phyloP scores from a whole-genome alignment of 2,329 filamentous ascomycete genomes.

The Verticillium isaacii region DNA sequence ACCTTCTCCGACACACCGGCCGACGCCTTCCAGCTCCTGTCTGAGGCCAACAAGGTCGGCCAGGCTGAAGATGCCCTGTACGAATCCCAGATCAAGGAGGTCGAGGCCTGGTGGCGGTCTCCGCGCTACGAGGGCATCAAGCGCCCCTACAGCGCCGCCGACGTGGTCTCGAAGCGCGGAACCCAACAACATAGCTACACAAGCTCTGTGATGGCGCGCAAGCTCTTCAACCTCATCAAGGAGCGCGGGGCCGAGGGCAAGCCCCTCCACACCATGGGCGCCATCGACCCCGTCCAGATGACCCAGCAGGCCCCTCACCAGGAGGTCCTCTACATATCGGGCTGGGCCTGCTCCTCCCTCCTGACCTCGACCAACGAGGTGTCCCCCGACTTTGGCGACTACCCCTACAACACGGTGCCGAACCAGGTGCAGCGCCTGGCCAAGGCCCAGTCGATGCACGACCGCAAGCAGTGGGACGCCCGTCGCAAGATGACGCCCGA shows the following conservation, averaged over 20 bases:
- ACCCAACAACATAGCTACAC: slow-evolving; percentile 83
- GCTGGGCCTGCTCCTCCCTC: slow-evolving; percentile 94
- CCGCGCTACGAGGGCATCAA: slow-evolving; percentile 85
- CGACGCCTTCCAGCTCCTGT: slow-evolving; percentile 81
- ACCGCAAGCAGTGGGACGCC: slow-evolving; percentile 89
- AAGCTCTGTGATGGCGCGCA: slow-evolving; percentile 90
- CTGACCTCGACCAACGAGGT: slow-evolving; percentile 95
- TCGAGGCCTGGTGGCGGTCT: slow-evolving; percentile 86
- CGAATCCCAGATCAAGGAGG: slow-evolving; percentile 76
- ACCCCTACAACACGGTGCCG: slow-evolving; percentile 97
- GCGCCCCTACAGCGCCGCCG: slow-evolving; percentile 82
- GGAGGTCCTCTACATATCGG: slow-evolving; percentile 92
- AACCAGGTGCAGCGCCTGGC: slow-evolving; percentile 95
- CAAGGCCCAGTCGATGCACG: slow-evolving; percentile 95
- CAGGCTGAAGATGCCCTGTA: slow-evolving; percentile 80
- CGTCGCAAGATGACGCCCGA: slow-evolving; percentile 72
- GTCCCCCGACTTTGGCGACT: slow-evolving; percentile 95
- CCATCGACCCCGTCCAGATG: slow-evolving; percentile 99
- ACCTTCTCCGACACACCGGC: slow-evolving; percentile 37
- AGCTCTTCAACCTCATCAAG: slow-evolving; percentile 85
- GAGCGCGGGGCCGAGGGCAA: slow-evolving; percentile 73
- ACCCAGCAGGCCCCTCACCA: slow-evolving; percentile 96
- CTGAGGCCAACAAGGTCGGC: slow-evolving; percentile 72
- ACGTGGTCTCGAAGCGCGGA: slow-evolving; percentile 90
- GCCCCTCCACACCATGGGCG: slow-evolving; percentile 95